Conservation (phyloP, 2,329 filamentous ascomycete genomes). For the Cordyceps sp. region DNA sequence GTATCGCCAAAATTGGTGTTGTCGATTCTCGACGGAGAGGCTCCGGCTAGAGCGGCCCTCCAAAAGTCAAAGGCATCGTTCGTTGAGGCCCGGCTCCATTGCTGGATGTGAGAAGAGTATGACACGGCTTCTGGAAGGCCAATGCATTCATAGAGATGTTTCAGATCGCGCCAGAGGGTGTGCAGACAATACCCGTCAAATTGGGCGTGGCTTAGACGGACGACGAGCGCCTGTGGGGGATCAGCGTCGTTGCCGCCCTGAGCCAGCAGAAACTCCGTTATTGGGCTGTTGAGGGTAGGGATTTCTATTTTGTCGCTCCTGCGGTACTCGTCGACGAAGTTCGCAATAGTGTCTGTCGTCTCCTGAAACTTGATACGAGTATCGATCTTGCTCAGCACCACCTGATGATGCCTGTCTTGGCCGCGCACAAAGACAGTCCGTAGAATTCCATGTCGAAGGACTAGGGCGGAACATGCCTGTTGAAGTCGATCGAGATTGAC, state of each 20-base stretch:
- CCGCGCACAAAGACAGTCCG: conserved; percentile 39
- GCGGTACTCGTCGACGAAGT: conserved; percentile 3
- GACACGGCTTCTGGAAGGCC: neutral
- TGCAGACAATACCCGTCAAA: conserved; percentile 28
- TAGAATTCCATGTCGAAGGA: conserved; percentile 34
- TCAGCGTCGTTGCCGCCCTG: neutral
- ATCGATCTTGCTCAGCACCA: conserved; percentile 3
- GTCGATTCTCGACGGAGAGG: conserved; percentile 1
- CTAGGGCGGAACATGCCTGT: conserved; percentile 9
- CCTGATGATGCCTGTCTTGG: conserved; percentile 1
- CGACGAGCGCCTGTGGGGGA: conserved; percentile 4
- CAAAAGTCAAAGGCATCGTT: conserved; percentile 1
- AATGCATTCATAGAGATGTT: conserved; percentile 15
- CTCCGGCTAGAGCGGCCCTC: neutral
- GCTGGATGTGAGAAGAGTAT: conserved; percentile 1
- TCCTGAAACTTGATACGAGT: conserved; percentile 1
- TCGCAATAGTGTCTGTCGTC: conserved; percentile 1
- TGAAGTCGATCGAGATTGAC: conserved; percentile 1
- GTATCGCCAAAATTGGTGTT: neutral
- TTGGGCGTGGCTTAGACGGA: conserved; percentile 25
- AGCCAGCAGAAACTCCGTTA: conserved; percentile 1
- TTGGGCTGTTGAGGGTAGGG: conserved; percentile 1
- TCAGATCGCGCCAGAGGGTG: conserved; percentile 18
- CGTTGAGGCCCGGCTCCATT: conserved; percentile 1
- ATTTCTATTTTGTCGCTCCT: neutral